Evolutionary conservation across 257 asterid species (phyloP).

Genomic region (Solanum rostratum): DNA sequence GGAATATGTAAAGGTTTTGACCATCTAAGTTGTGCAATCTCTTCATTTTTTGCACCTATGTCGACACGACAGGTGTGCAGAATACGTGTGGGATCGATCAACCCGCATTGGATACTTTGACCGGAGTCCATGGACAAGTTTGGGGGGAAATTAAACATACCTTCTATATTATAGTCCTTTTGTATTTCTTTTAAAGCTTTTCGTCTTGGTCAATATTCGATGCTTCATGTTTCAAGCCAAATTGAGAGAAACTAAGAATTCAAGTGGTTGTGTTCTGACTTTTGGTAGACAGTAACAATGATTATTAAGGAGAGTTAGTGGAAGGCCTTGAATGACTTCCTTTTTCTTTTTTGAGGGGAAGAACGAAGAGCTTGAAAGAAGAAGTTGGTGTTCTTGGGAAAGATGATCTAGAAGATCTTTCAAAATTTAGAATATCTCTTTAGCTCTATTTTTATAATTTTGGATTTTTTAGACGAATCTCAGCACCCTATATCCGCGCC

Average conservation of each 20-base stretch:
- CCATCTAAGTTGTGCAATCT: not conserved
- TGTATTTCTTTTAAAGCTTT: not conserved
- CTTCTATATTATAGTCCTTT: not conserved
- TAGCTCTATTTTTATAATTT: not conserved
- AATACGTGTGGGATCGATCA: not conserved
- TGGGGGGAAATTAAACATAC: not conserved
- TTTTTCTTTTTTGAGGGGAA: not conserved
- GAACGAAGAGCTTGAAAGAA: not conserved
- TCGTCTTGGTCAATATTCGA: not conserved
- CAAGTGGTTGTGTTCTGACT: not conserved
- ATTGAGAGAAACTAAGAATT: not conserved
- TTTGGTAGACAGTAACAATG: not conserved
- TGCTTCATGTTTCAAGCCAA: not conserved
- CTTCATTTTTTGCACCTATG: not conserved
- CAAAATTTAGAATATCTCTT: not conserved
- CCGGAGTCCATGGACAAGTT: not conserved
- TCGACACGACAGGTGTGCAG: not conserved
- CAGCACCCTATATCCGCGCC: not conserved
- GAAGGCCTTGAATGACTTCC: not conserved
- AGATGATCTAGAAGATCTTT: not conserved
- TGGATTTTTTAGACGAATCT: not conserved
- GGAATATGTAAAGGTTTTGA: not conserved
- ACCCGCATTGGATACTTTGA: not conserved
- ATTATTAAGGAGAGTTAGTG: not conserved
- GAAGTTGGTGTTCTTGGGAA: not conserved